A percentile compares a stretch with the other conserved stretches of the same genome.
phyloP scores from a whole-genome alignment of 2,329 filamentous ascomycete genomes.

The Acephala macrosclerotiorum region DNA sequence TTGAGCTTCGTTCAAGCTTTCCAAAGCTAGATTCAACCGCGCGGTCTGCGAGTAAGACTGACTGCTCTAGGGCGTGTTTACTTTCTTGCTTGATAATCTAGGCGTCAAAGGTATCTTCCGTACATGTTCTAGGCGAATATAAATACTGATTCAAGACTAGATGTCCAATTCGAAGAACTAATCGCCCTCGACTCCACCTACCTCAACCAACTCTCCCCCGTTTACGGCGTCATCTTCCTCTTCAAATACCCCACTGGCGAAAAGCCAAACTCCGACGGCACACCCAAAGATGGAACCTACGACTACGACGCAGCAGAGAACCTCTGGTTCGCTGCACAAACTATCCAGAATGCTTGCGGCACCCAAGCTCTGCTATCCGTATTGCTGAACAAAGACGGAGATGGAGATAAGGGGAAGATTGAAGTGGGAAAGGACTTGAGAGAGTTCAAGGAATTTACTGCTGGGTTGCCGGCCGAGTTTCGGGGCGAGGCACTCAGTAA shows the following conservation, averaged over 20 bases:
- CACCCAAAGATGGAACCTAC: constrained; percentile 82
- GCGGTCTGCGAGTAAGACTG: constrained; percentile 32
- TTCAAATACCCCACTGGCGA: constrained; percentile 91
- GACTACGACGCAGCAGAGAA: constrained; percentile 77
- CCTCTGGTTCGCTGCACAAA: constrained; percentile 95
- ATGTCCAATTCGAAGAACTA: constrained; percentile 97
- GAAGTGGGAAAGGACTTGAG: constrained; percentile 66
- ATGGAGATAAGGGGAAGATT: constrained; percentile 46
- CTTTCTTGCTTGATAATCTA: constrained; percentile 90
- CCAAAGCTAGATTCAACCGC: background rate
- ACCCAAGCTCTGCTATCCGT: constrained; percentile 95
- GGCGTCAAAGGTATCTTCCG: constrained; percentile 68
- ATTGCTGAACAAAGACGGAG: constrained; percentile 78
- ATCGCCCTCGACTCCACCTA: constrained; percentile 83
- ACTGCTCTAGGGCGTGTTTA: constrained; percentile 81
- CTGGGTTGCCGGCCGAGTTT: constrained; percentile 70
- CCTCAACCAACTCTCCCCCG: constrained; percentile 73
- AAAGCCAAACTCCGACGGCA: constrained; percentile 59
- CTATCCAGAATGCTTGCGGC: constrained; percentile 97
- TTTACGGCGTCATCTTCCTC: constrained; percentile 98
- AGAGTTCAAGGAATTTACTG: constrained; percentile 77
- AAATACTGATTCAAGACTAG: constrained; percentile 37
- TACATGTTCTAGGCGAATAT: no score
- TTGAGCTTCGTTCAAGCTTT: background rate
- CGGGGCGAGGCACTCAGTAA: constrained; percentile 76